Conservation (phyloP, 2,329 filamentous ascomycete species). For the Amphichorda felina region DNA sequence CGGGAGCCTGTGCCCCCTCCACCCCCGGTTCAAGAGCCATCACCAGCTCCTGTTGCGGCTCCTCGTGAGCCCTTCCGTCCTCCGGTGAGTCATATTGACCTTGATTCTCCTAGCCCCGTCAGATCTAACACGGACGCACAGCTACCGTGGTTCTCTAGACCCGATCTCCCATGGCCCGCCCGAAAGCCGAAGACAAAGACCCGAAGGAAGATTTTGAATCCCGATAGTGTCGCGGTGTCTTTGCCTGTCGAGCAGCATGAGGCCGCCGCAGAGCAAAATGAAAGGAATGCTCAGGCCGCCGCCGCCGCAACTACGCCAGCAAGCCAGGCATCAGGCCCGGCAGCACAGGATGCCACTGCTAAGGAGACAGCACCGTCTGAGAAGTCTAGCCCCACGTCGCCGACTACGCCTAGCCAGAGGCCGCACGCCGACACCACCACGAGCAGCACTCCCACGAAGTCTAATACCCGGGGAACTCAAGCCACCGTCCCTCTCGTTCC, state of each 20-base stretch:
- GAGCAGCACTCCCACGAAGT: slow-evolving; percentile 8
- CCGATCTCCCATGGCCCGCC: slow-evolving; percentile 37
- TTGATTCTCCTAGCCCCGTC: not conserved
- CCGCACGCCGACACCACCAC: slow-evolving; percentile 12
- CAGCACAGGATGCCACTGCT: slow-evolving; percentile 9
- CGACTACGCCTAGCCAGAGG: slow-evolving; percentile 19
- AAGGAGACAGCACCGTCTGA: slow-evolving; percentile 9
- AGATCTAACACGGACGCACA: slow-evolving; percentile 12
- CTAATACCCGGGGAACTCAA: not conserved
- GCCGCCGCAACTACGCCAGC: slow-evolving; percentile 4
- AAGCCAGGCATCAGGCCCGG: slow-evolving; percentile 1
- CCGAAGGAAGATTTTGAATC: slow-evolving; percentile 27
- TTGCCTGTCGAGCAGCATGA: slow-evolving; percentile 28
- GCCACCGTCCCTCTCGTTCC: slow-evolving; percentile 34
- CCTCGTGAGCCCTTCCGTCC: slow-evolving; percentile 26
- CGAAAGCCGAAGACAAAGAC: slow-evolving; percentile 22
- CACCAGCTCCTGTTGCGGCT: slow-evolving; percentile 2
- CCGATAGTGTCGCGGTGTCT: slow-evolving; percentile 25
- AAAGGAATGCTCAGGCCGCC: not conserved
- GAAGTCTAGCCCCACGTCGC: slow-evolving; percentile 17
- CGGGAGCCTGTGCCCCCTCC: slow-evolving; percentile 16
- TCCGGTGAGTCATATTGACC: slow-evolving; percentile 35
- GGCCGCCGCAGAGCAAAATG: slow-evolving; percentile 6
- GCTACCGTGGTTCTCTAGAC: slow-evolving; percentile 46
- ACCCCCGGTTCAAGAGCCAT: slow-evolving; percentile 6